Base-by-base conservation (phyloP, 2,329 filamentous ascomycete genomes). In the Clonostachys chloroleuca region DNA sequence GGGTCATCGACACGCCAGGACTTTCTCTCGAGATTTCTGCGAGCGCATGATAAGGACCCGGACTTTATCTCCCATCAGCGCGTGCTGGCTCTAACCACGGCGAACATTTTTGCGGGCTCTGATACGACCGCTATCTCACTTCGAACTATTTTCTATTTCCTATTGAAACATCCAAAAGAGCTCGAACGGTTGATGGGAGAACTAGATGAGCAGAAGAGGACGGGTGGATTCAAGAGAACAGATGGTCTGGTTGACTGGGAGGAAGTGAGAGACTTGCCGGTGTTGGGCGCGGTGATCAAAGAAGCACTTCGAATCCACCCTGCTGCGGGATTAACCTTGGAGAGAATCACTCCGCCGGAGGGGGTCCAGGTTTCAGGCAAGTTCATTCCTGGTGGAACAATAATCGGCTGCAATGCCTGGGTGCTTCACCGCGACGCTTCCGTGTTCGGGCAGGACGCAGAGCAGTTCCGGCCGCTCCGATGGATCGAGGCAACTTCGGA, bases 261-360 rank as follows among this genome's bases (percentile, higher is more conserved):
- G 24, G 24, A 30, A 9, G 24, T 30, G 9, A 30, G 24, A 30
- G 24, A 30, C 24, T 10, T 30, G 24, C 74, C 73, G 0, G 82
- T 79, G 49, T 62, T 80, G 14, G 70, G 80, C 48, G 75, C 75
- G 1, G 68, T 73, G 4, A 70, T 81, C 37, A 77, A 78, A 45
- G 77, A 81, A 54, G 70, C 72, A 0, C 57, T 80, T 17, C 69
- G 78, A 13, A 59, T 81, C 16, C 71, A 77, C 43, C 67, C 76
- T 2, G 70, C 74, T 0, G 68, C 69, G 0, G 75, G 73, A 4
- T 57, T 79, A 12, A 69, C 74, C 5, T 58, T 80, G n/a, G 72
- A 72, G 55, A 66, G 77, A 5, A 61, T 68, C 1, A 74, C 78
- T 0, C 73, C 75, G 0, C 47, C 62, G 3, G 68, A 63, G 0